Base-by-base conservation (phyloP, 2,329 filamentous ascomycete genomes). In the Lasiodiplodia sp. region DNA sequence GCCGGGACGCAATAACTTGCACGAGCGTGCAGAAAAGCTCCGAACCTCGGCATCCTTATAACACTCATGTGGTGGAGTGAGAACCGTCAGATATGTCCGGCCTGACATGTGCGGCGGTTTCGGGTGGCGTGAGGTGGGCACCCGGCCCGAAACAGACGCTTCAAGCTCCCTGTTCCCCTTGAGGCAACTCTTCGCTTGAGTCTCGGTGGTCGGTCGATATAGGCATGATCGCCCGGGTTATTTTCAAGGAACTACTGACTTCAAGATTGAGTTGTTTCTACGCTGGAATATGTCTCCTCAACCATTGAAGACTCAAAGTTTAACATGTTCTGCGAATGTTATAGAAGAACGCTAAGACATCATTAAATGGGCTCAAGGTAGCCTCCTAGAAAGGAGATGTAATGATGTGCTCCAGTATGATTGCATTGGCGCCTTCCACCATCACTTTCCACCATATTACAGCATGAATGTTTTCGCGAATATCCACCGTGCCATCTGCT, bases 91-190 rank as follows among this genome's bases (percentile, higher is more conserved):
- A 58, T 56, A 34, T 31, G 28, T 12, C 55, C 55, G 10, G 55
- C 2, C n/a, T 58, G 37, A 21, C 44, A 21, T 8, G 44, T 10
- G 18, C 21, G 4, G 31, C 12, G 37, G n/a, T 18, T 21, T 23
- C 55, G n/a, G 55, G 55, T 58, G 55, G 55, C 55, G 55, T 58
- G 55, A 58, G 23, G 55, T 40, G 18, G 34, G 34, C 11, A n/a
- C 37, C n/a, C 34, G 55, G 55, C 34, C 55, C 55, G 34, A 58
- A 25, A 6, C n/a, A 6, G n/a, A 40, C 23, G 34, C 34, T 25
- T 23, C 37, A 34, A 16, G 11, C 28, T 58, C n/a, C 6, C 7
- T 21, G 16, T 38, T 25, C 31, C 55, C 38, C 12, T 38, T 58
- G 18, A 14, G 44, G 44, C 7, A 47, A 21, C 10, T 4, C 18